Percentiles rank a stretch among this genome's conserved stretches.
phyloP scores from a whole-genome alignment of 805 yeast species.

The Candida multigemmis region DNA sequence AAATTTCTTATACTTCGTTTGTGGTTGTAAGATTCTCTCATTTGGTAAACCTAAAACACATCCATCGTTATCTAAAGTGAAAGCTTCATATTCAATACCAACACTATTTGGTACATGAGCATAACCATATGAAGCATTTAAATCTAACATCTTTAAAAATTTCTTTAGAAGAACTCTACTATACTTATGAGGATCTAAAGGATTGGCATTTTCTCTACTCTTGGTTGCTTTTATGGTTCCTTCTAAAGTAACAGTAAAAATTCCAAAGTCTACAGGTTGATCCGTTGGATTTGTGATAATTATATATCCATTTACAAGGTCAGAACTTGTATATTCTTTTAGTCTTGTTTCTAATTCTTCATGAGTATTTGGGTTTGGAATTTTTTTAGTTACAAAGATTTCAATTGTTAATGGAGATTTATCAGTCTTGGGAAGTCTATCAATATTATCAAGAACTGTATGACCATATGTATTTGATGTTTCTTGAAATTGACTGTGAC shows the following conservation, averaged over 20 bases:
- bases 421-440: slow-evolving; percentile 33
- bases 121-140: slow-evolving; percentile 48
- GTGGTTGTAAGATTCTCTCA: slow-evolving; percentile 39
- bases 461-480: slow-evolving; percentile 24
- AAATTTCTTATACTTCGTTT: slow-evolving; percentile 44
- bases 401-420: slow-evolving; percentile 39
- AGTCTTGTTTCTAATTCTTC: slow-evolving; percentile 36
- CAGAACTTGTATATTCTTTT: slow-evolving; percentile 34
- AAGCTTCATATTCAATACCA: slow-evolving; percentile 35
- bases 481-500: slow-evolving; percentile 3
- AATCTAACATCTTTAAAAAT: slow-evolving; percentile 51
- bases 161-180: slow-evolving; percentile 34
- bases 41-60: slow-evolving; percentile 40
- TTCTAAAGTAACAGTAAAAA: slow-evolving; percentile 39
- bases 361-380: slow-evolving; percentile 33
- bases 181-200: slow-evolving; percentile 9
- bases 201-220: slow-evolving; percentile 7
- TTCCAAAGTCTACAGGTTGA: slow-evolving; percentile 33
- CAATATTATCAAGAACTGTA: slow-evolving; percentile 43
- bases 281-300: slow-evolving; percentile 38
- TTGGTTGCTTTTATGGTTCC: slow-evolving; percentile 33
- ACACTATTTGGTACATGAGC: slow-evolving; percentile 43
- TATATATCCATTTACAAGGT: slow-evolving; percentile 35
- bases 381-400: slow-evolving; percentile 44
- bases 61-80: slow-evolving; percentile 39